Percentiles rank a stretch among this genome's conserved stretches.
phyloP scores from a whole-genome alignment of 768 basidiomycete genomes.

The Xanthoconium purpureum region DNA sequence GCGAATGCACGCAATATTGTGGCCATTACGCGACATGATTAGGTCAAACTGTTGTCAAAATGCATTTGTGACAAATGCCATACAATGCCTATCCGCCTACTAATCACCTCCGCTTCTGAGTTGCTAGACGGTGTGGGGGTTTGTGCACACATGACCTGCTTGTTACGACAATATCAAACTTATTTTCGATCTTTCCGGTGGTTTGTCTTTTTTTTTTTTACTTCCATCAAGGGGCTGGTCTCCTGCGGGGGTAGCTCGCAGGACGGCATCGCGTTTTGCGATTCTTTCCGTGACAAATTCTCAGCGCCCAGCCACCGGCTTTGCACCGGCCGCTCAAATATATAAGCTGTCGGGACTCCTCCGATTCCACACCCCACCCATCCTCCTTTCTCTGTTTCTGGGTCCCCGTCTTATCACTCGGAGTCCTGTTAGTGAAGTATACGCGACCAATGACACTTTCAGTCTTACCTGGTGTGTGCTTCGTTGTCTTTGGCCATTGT shows the following conservation, averaged over 20 bases:
- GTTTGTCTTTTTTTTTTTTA: background rate
- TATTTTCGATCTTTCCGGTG: slow-evolving; percentile 1
- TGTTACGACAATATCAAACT: slow-evolving; percentile 13
- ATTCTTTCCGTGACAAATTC: slow-evolving; percentile 8
- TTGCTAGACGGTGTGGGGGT: background rate
- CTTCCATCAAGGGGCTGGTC: background rate
- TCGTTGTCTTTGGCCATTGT: background rate
- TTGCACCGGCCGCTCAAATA: slow-evolving; percentile 6
- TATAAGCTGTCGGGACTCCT: slow-evolving; percentile 19
- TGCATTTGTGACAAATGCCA: too few species aligned
- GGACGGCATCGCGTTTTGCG: background rate
- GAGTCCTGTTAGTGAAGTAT: slow-evolving; percentile 5
- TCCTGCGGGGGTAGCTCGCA: slow-evolving; percentile 1
- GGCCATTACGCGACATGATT: too few species aligned
- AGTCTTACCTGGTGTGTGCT: slow-evolving; percentile 27
- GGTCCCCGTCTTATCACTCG: background rate
- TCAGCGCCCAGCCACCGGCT: slow-evolving; percentile 26
- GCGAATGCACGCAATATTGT: too few species aligned
- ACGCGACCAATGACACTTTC: slow-evolving; percentile 21
- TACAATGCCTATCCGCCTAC: too few species aligned
- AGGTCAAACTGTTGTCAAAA: too few species aligned
- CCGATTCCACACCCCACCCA: background rate
- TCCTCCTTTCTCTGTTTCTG: background rate
- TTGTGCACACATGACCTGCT: background rate
- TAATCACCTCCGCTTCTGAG: background rate